Conservation (phyloP, 495 filamentous ascomycete genomes). For the Penicillium steckii region DNA sequence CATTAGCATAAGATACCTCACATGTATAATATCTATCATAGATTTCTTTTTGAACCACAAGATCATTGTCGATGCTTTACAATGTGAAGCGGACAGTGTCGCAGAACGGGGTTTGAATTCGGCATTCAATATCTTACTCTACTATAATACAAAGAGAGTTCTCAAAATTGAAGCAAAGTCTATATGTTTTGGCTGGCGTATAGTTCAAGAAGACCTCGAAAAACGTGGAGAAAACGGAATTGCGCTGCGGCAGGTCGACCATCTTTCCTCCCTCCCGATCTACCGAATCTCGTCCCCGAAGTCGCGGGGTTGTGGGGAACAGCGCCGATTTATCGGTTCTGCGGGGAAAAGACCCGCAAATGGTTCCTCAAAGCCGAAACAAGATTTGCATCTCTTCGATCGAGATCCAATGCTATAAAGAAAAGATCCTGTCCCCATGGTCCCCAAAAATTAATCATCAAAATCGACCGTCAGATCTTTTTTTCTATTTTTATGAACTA, state of each 20-base stretch:
- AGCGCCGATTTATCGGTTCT: constrained; percentile 2
- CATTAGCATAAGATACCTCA: constrained; percentile 11
- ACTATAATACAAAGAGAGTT: not conserved
- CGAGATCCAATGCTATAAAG: not conserved
- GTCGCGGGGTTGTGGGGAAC: constrained; percentile 9
- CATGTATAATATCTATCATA: constrained; percentile 12
- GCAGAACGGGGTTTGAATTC: not conserved
- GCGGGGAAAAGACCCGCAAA: constrained; percentile 13
- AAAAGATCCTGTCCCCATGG: not conserved
- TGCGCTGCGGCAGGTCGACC: not conserved
- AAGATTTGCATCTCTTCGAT: not conserved
- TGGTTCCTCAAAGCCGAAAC: not conserved
- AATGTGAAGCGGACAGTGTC: not conserved
- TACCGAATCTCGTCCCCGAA: constrained; percentile 15
- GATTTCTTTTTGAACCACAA: not conserved
- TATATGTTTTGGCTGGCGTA: not conserved
- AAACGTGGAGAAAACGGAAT: not conserved
- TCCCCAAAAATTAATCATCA: too few species aligned
- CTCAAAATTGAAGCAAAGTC: not conserved
- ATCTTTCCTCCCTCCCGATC: not conserved
- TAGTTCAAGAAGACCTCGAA: too few species aligned
- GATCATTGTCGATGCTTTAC: not conserved
- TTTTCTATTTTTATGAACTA: not conserved
- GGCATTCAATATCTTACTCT: not conserved
- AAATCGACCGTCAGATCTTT: not conserved